Conservation (phyloP, 805 yeast genomes). For the Millerozyma miso region DNA sequence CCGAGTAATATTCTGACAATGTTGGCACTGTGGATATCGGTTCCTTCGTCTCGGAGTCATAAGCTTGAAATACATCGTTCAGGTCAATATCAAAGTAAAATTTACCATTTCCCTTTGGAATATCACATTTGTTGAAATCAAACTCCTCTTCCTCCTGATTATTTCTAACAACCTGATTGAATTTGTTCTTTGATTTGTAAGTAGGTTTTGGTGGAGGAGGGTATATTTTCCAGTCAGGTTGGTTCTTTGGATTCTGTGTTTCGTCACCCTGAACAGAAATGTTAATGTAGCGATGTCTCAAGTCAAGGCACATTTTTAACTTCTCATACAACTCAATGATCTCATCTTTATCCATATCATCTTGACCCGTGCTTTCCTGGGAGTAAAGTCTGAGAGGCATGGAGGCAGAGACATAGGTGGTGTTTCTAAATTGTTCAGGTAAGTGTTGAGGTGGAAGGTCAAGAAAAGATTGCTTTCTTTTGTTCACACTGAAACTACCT, state of each 20-base stretch:
- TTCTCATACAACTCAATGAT: constrained; percentile 59
- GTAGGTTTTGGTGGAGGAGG: constrained; percentile 95
- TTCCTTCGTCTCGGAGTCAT: constrained; percentile 28
- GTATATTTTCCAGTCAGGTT: constrained; percentile 67
- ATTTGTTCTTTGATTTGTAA: constrained; percentile 54
- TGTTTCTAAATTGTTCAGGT: constrained; percentile 1
- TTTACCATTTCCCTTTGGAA: constrained; percentile 47
- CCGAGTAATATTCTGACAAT: constrained; percentile 79
- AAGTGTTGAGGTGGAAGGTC: constrained; percentile 27
- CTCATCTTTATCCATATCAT: constrained; percentile 34
- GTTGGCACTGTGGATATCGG: constrained; percentile 66
- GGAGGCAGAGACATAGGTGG: background rate
- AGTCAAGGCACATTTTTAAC: constrained; percentile 60
- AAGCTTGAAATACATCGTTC: constrained; percentile 70
- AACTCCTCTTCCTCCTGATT: constrained; percentile 47
- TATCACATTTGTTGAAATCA: constrained; percentile 50
- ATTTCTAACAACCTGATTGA: constrained; percentile 36
- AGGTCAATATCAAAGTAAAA: constrained; percentile 46
- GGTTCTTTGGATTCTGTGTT: constrained; percentile 80
- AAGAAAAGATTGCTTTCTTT: constrained; percentile 33
- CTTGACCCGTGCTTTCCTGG: constrained; percentile 8
- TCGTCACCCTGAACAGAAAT: constrained; percentile 65
- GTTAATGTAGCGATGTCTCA: constrained; percentile 72
- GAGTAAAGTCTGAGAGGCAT: background rate
- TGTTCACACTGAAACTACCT: constrained; percentile 13